Evolutionary conservation across 257 asterid species (phyloP), one percentile per base, ranked within the genome.

Genomic region (Jacaranda copaia): DNA sequence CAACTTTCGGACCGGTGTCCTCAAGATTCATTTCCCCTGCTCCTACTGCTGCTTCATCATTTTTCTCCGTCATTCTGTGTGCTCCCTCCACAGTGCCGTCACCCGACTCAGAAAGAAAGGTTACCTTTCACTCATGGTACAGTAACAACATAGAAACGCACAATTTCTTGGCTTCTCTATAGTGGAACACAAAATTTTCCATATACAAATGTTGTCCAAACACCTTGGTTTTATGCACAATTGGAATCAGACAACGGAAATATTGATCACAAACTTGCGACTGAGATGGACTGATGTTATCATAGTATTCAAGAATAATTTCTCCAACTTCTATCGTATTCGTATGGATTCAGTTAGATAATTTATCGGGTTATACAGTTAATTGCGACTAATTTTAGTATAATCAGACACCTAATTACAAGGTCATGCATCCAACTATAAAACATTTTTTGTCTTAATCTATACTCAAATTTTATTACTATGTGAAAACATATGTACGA

Each of bases 31-130:
- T 74, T 32, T 77, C 78, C 79, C 77, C 83, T 35, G 67, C 56
- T 3, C 62, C 79, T 25, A 70, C 75, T 25, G 71, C 68, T 5
- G 73, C 75, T 68, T 84, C 87, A 25, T 52, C 81, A 5, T 68
- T 55, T 56, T 70, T 70, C 74, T 83, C 88, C 4, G 85, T 76
- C 87, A 83, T 84, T 66, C 35, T 15, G 45, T 84, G 6, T 55
- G 16, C 35, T 56, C 63, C 72, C 57, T 75, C 53, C 53, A 69
- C 59, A 66, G 16, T 76, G 35, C 63, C 43, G 59, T 56, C 32
- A 38, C 57, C 9, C 16, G 6, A 60, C 61, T 45, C 20, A 68
- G 18, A 49, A 14, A 42, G 32, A 13, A 68, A 46, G 35, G 35
- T 9, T 39, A 39, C 40, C 45, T 59, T 46, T 51, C 49, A 16